Percentiles rank a stretch among this genome's conserved stretches.
phyloP scores from a whole-genome alignment of 1,284 basidiomycete genomes.

The Cutaneotrichosporon arboriforme region DNA sequence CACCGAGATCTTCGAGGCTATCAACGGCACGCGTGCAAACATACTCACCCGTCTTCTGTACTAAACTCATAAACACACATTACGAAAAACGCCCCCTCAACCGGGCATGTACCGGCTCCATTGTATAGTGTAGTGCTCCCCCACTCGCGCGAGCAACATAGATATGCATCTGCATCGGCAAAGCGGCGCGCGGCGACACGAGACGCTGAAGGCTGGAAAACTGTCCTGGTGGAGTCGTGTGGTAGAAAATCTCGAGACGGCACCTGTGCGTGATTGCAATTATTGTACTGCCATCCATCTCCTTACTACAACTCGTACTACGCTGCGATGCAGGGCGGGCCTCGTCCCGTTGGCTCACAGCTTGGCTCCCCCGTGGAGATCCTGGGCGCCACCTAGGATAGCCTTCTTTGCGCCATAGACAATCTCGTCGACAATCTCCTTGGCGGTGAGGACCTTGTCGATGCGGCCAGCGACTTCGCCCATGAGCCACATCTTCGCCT shows the following conservation, averaged over 20 bases:
- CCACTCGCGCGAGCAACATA: constrained; percentile 3
- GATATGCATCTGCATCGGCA: not conserved
- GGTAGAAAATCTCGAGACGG: no score
- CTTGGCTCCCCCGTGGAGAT: not conserved
- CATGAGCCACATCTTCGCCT: constrained; percentile 66
- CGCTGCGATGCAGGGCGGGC: no score
- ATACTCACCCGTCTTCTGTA: constrained; percentile 76
- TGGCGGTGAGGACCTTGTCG: constrained; percentile 68
- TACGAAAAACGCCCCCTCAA: constrained; percentile 4
- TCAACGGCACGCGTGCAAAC: constrained; percentile 75
- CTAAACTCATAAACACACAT: constrained; percentile 13
- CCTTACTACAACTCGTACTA: no score
- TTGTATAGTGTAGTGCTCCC: constrained; percentile 6
- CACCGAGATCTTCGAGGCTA: constrained; percentile 72
- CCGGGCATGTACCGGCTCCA: constrained; percentile 6
- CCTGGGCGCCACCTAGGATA: constrained; percentile 20
- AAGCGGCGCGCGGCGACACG: no score
- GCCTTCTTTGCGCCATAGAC: constrained; percentile 31
- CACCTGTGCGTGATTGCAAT: no score
- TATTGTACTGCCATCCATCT: no score
- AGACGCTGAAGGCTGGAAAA: no score
- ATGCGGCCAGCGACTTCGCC: constrained; percentile 74
- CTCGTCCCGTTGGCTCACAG: no score
- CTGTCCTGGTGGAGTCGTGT: no score
- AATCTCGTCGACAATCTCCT: constrained; percentile 75